Conservation (phyloP, 2,329 filamentous ascomycete genomes). For the Hyphodiscus sp. region DNA sequence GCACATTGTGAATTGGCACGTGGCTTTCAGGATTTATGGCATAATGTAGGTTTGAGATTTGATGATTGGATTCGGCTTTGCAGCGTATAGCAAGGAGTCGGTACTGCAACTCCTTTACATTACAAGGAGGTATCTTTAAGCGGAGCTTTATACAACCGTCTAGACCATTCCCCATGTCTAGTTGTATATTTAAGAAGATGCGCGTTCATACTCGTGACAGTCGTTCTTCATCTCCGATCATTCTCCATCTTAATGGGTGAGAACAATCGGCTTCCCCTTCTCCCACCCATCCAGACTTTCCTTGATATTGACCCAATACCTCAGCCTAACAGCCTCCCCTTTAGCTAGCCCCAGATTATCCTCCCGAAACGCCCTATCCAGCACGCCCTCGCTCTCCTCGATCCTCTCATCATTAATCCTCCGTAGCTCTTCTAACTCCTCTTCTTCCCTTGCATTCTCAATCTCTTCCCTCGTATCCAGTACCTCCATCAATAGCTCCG, state of each 20-base stretch:
- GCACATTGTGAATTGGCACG: too few relatives aligned
- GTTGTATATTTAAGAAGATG: background rate
- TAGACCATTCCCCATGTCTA: background rate
- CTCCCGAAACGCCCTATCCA: slow-evolving; percentile 59
- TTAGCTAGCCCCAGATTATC: slow-evolving; percentile 63
- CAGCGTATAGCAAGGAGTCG: background rate
- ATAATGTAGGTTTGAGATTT: background rate
- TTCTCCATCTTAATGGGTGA: slow-evolving; percentile 40
- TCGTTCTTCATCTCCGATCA: background rate
- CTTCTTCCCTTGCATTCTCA: slow-evolving; percentile 63
- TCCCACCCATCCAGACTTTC: slow-evolving; percentile 82
- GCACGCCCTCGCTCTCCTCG: slow-evolving; percentile 48
- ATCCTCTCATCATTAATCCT: slow-evolving; percentile 64
- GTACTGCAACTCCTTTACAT: background rate
- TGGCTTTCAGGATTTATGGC: background rate
- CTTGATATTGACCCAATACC: slow-evolving; percentile 87
- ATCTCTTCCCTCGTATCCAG: slow-evolving; percentile 73
- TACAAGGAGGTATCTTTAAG: background rate
- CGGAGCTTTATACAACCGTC: background rate
- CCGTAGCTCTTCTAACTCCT: slow-evolving; percentile 53
- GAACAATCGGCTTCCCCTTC: slow-evolving; percentile 56
- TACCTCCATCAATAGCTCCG: slow-evolving; percentile 68
- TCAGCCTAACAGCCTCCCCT: slow-evolving; percentile 66
- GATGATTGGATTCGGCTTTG: background rate
- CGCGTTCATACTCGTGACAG: background rate